Evolutionary conservation across 1,284 basidiomycete genomes (phyloP).

Genomic region (Tilletia setariae): DNA sequence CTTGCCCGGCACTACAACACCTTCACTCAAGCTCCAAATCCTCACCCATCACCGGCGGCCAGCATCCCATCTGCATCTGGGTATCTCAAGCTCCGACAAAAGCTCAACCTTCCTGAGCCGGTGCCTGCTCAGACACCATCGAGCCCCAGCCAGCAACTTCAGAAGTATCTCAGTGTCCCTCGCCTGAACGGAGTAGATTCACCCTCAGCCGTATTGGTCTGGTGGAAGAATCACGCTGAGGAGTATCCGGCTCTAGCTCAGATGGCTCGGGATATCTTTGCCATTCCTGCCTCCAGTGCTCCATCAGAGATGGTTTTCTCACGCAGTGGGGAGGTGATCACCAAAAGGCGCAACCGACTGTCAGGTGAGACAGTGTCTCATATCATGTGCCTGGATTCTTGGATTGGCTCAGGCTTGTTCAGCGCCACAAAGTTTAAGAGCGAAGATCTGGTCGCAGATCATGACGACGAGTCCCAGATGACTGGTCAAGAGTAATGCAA

Average conservation of each 20-base stretch:
- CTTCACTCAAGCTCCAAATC: no score
- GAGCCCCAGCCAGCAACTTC: background rate
- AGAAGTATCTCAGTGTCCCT: background rate
- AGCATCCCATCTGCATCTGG: background rate
- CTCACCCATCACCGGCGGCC: no score
- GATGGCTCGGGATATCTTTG: background rate
- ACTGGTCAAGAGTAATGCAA: no score
- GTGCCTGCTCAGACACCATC: no score
- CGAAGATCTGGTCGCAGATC: background rate
- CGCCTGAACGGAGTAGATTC: no score
- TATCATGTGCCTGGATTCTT: slow-evolving; percentile 3
- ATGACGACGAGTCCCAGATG: no score
- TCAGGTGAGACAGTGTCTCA: background rate
- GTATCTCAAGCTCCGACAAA: background rate
- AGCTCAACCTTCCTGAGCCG: background rate
- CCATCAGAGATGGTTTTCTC: background rate
- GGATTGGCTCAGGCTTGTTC: background rate
- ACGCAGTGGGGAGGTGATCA: background rate
- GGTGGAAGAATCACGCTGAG: background rate
- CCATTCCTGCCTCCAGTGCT: background rate
- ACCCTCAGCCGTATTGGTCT: background rate
- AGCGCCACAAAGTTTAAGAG: background rate
- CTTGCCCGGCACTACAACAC: background rate
- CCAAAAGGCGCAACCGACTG: background rate
- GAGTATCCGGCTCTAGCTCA: background rate